A percentile compares a stretch with the other conserved stretches of the same genome.
phyloP scores from a whole-genome alignment of 805 yeast genomes.

The Candida corydali region DNA sequence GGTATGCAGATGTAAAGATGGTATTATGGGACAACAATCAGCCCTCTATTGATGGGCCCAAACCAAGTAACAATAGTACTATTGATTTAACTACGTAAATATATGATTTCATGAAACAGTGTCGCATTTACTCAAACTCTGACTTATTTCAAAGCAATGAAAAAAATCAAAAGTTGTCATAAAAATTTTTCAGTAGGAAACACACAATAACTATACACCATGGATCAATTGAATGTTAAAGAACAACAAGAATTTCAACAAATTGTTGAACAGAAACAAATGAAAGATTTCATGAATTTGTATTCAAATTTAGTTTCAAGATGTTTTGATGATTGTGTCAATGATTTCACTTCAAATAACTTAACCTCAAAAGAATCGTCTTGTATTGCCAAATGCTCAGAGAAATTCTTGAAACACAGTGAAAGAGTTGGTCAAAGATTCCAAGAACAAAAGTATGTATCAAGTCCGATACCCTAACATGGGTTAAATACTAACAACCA shows the following conservation, averaged over 20 bases:
- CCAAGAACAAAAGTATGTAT: constrained; percentile 85
- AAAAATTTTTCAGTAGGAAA: not conserved
- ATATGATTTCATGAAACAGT: not conserved
- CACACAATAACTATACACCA: no score
- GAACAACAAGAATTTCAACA: constrained; percentile 97
- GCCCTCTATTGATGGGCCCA: not conserved
- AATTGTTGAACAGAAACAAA: constrained; percentile 93
- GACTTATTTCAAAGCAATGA: not conserved
- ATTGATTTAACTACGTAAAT: not conserved
- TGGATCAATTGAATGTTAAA: constrained; percentile 93
- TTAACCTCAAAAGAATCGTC: constrained; percentile 79
- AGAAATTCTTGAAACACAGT: constrained; percentile 95
- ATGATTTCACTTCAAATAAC: constrained; percentile 92
- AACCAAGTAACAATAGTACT: not conserved
- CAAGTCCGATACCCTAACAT: not conserved
- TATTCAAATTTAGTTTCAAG: constrained; percentile 94
- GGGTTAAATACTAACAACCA: constrained; percentile 19
- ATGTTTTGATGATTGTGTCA: constrained; percentile 97
- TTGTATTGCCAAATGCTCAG: constrained; percentile 90
- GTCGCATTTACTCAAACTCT: not conserved
- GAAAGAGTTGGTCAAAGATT: constrained; percentile 98
- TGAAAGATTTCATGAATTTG: constrained; percentile 97
- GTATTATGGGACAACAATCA: not conserved
- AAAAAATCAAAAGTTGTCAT: not conserved
- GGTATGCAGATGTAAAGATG: constrained; percentile 2